These are phyloP conservation scores for Anethum foeniculum DNA, from an alignment of 140 eudicot genomes.

Conservation along the genomic window DNA sequence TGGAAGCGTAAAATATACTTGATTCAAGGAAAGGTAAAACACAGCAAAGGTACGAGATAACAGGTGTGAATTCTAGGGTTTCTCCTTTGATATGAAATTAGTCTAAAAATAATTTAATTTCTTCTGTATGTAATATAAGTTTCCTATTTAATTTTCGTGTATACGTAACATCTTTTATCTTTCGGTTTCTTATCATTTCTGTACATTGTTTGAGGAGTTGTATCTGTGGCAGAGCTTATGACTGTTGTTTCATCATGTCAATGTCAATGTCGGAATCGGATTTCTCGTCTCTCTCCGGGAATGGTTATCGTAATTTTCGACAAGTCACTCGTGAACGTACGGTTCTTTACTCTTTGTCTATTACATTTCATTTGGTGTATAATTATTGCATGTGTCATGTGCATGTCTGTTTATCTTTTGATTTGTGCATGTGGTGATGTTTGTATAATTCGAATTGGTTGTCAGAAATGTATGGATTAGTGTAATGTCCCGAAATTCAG, in stretches of 20 bases:
- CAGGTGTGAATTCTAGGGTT: background rate
- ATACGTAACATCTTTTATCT: background rate
- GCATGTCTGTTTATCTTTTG: background rate
- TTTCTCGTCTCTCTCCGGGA: background rate
- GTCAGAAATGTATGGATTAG: background rate
- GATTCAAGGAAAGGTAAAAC: background rate
- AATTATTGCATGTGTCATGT: background rate
- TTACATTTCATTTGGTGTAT: background rate
- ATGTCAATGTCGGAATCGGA: background rate
- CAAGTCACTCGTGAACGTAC: constrained; percentile 4
- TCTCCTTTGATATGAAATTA: background rate
- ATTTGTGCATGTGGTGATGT: background rate
- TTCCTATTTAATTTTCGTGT: background rate
- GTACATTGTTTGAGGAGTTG: background rate
- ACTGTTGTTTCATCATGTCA: background rate
- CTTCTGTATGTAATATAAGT: background rate
- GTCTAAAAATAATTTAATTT: background rate
- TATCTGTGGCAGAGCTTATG: background rate
- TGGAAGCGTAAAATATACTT: too few relatives aligned
- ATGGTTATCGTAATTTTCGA: background rate
- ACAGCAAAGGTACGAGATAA: background rate
- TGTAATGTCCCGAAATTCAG: background rate
- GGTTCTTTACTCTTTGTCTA: background rate
- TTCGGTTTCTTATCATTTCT: background rate
- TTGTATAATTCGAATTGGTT: background rate